Conservation (phyloP, 352 stramenopile species). For the Pythium rishiriense region DNA sequence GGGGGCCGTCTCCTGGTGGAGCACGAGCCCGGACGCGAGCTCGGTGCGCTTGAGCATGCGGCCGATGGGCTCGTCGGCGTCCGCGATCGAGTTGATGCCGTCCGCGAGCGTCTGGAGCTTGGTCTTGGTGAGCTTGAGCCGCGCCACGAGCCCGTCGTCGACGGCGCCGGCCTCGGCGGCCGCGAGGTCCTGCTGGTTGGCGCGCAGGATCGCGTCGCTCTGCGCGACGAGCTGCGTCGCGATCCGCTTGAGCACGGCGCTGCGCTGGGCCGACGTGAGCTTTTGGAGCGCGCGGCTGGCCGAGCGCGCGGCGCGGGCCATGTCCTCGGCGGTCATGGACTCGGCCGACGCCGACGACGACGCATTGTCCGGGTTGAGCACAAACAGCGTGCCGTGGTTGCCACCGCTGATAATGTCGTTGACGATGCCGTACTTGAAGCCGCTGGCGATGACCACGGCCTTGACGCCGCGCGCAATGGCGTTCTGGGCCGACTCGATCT, state of each 20-base stretch:
- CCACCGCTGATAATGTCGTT: constrained; percentile 83
- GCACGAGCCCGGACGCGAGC: constrained; percentile 88
- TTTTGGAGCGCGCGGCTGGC: constrained; percentile 89
- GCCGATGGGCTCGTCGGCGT: constrained; percentile 73
- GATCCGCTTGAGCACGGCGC: constrained; percentile 89
- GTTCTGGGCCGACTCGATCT: constrained; percentile 90
- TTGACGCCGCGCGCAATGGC: constrained; percentile 90
- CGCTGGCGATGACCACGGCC: constrained; percentile 93
- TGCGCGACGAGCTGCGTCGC: constrained; percentile 83
- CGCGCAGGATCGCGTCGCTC: constrained; percentile 86
- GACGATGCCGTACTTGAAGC: constrained; percentile 93
- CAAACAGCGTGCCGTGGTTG: constrained; percentile 85
- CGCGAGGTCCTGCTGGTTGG: constrained; percentile 92
- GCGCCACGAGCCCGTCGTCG: constrained; percentile 69
- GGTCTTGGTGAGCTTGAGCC: constrained; percentile 86
- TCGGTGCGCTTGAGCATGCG: constrained; percentile 85
- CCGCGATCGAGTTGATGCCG: constrained; percentile 93
- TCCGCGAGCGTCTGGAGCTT: constrained; percentile 95
- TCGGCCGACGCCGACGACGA: not conserved
- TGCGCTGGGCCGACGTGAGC: constrained; percentile 83
- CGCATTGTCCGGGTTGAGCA: constrained; percentile 58
- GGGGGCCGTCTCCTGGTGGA: constrained; percentile 93
- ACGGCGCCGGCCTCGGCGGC: constrained; percentile 66
- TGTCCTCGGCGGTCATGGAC: constrained; percentile 43
- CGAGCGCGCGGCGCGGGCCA: constrained; percentile 80